Evolutionary conservation across 2,329 filamentous ascomycete genomes (phyloP), one percentile per base, ranked within the genome.

Genomic region (Verticillium dahliae): DNA sequence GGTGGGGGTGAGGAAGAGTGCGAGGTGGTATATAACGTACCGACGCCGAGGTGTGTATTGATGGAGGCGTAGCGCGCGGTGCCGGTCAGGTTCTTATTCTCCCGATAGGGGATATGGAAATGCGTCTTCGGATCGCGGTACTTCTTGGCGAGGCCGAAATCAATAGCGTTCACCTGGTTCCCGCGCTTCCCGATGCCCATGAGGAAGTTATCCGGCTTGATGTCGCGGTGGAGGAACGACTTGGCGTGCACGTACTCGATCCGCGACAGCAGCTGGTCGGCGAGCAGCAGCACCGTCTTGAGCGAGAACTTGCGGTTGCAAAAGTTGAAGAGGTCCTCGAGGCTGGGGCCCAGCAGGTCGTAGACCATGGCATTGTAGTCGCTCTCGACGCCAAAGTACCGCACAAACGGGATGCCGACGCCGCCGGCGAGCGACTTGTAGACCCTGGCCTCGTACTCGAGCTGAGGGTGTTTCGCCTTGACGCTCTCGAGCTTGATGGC

Each of bases 321-420:
- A 78, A 98, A 98, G 86, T 99, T 98, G 91, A 99, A 99, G 38
- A 99, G 85, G 75, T 99, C 95, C 80, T 99, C 95, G 78, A 99
- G 81, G 72, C 90, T 95, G 68, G 95, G 95, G 45, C 95, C 95
- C 62, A 99, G 90, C 33, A 99, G 88, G 73, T 99, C 95, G 67
- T 98, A 87, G 59, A 99, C 95, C 95, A 99, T 98, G 76, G 95
- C 95, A 80, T 99, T 98, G 87, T 99, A 98, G 81, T 98, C 95
- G 79, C 94, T 98, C 80, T 99, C 95, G 64, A 94, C 98, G 69
- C 95, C 95, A 78, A 98, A 99, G 95, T 95, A 99, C 79, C 94
- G 92, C 74, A 99, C 95, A 73, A 98, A 98, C 57, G 95, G 95
- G 68, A 99, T 99, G 64, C 95, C 95, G 70, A 98, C 95, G 76